phyloP scores from a whole-genome alignment of 2,329 filamentous ascomycete genomes.

The Colletotrichum camelliae region DNA sequence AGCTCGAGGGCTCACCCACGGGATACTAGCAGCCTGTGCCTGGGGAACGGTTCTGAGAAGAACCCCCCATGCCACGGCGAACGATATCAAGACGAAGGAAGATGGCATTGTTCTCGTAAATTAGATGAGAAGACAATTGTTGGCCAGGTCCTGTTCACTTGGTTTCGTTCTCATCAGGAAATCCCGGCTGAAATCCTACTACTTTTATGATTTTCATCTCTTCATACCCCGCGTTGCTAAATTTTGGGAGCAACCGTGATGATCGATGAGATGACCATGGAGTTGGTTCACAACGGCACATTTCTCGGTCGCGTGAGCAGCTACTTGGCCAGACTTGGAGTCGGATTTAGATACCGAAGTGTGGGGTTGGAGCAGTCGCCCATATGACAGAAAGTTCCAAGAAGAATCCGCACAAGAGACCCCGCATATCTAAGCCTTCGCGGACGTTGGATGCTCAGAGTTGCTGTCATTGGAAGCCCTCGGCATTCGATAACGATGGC shows the following conservation, averaged over 20 bases:
- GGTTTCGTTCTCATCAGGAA: neutral
- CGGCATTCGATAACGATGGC: slow-evolving; percentile 38
- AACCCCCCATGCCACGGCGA: no score
- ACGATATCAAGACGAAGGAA: neutral
- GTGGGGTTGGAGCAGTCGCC: neutral
- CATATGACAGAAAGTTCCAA: neutral
- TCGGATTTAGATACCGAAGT: neutral
- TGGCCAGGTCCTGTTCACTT: neutral
- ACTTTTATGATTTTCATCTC: neutral
- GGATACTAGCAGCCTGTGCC: neutral
- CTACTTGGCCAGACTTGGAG: neutral
- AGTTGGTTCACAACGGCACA: neutral
- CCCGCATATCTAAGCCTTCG: neutral
- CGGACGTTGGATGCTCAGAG: slow-evolving; percentile 28
- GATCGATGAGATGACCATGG: neutral
- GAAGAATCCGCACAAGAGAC: neutral
- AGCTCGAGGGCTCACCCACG: neutral
- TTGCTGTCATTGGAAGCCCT: neutral
- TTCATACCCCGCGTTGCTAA: neutral
- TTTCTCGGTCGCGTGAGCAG: neutral
- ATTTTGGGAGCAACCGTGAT: neutral
- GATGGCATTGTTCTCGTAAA: neutral
- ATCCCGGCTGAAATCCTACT: neutral
- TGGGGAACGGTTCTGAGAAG: neutral
- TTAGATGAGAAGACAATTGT: neutral